Evolutionary conservation across 2,329 filamentous ascomycete species (phyloP), one percentile per base, ranked within the genome.

Genomic region (Aotearoamyces nothofagi): DNA sequence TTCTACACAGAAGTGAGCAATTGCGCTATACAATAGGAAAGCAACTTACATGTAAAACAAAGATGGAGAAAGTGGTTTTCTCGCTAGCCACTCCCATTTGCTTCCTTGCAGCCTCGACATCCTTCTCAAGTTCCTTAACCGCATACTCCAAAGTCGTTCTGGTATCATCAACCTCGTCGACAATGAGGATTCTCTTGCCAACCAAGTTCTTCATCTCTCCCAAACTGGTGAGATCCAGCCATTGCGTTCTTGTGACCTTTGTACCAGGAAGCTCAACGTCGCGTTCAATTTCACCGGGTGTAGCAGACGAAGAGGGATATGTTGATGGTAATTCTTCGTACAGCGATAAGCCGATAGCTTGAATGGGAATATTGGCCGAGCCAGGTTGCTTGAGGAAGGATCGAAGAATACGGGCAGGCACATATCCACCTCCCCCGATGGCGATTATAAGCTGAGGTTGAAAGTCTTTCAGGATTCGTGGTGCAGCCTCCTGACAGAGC

Each of bases 371-470:
- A 63, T 98, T 98, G 57, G 84, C 75, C 37, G 65, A 69, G 44
- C 79, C 82, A 35, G 81, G 67, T 52, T 74, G 71, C 67, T 92
- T 94, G 55, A 98, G 79, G 66, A 98, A 98, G 12, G 90, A 96
- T 39, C 90, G 82, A 39, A 98, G 71, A 55, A 98, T 98, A 46
- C 90, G 81, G 25, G 90, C 90, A 36, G 90, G 90, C 22, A 98
- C 84, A 57, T 94, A 98, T 47, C 90, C 90, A 46, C 90, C 90
- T 40, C 90, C 90, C 46, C 90, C 90, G 54, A 96, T 96, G 52
- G 90, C 90, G 55, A 98, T 92, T 69, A 98, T 93, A 44, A 98
- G 79, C 55, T 93, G 82, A 22, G 90, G 90, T 52, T 83, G 69
- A 66, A 93, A 84, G 10, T 81, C 72, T 51, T 75, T 62, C 45